These are phyloP conservation scores for Candida fluviatilis DNA, from an alignment of 805 yeast genomes.

Conservation along the genomic window DNA sequence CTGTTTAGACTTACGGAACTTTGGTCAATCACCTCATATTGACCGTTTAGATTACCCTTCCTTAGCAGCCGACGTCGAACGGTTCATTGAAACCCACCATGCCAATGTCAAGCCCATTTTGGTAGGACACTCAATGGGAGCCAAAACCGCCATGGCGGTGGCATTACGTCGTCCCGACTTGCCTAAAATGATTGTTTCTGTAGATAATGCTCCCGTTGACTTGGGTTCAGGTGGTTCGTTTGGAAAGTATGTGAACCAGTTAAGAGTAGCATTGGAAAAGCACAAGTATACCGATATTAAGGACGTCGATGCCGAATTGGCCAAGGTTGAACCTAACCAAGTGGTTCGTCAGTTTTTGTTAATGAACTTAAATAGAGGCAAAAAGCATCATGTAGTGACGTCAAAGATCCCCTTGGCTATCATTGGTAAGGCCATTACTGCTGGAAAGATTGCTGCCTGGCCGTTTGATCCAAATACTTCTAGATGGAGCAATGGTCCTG, in stretches of 20 bases:
- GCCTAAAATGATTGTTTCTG: conserved; percentile 62
- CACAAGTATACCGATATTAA: conserved; percentile 45
- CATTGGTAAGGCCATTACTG: conserved; percentile 61
- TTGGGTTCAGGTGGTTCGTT: conserved; percentile 54
- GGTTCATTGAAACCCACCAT: conserved; percentile 46
- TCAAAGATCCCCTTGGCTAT: conserved; percentile 69
- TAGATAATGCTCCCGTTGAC: conserved; percentile 88
- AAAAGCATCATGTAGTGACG: conserved; percentile 34
- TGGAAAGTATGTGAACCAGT: conserved; percentile 59
- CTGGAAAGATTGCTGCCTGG: conserved; percentile 70
- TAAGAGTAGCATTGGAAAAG: conserved; percentile 53
- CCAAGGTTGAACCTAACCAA: conserved; percentile 55
- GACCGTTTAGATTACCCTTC: conserved; percentile 71
- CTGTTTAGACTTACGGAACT: conserved; percentile 80
- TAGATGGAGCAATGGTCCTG: conserved; percentile 61
- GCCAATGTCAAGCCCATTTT: conserved; percentile 50
- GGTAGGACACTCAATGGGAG: conserved; percentile 90
- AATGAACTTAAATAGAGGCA: conserved; percentile 56
- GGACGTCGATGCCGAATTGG: conserved; percentile 65
- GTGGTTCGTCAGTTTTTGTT: conserved; percentile 73
- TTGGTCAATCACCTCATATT: conserved; percentile 87
- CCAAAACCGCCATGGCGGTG: conserved; percentile 87
- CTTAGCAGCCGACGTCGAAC: conserved; percentile 81
- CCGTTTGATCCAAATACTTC: conserved; percentile 55
- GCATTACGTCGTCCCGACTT: conserved; percentile 64